Evolutionary conservation across 257 asterid species (phyloP).

Genomic region (Linderniella brevidens): DNA sequence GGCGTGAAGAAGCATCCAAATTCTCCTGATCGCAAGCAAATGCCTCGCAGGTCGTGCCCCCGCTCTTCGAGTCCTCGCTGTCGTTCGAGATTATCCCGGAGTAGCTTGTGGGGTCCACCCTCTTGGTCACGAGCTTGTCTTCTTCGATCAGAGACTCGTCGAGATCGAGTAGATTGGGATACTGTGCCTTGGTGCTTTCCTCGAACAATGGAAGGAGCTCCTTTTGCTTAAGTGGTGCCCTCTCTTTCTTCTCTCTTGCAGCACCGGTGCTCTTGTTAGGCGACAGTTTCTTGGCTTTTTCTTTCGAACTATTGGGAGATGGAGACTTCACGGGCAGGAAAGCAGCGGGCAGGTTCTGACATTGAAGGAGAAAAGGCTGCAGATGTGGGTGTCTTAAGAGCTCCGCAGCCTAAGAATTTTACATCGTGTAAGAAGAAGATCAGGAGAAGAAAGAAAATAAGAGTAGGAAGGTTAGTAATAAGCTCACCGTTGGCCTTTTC

Average conservation of each 20-base stretch:
- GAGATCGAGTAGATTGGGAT: conserved; percentile 19
- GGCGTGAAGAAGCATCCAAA: too few relatives aligned
- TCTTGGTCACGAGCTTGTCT: conserved; percentile 48
- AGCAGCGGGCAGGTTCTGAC: conserved; percentile 54
- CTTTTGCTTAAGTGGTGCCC: conserved; percentile 22
- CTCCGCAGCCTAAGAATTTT: conserved; percentile 57
- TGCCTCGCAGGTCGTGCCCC: conserved; percentile 33
- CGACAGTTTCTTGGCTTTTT: conserved; percentile 28
- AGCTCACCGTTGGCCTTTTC: conserved; percentile 79
- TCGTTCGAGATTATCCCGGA: conserved; percentile 46
- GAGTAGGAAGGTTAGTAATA: conserved; percentile 4
- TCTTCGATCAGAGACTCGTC: conserved; percentile 16
- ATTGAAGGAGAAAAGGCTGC: conserved; percentile 70
- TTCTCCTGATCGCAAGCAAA: too few relatives aligned
- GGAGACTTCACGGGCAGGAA: conserved; percentile 92
- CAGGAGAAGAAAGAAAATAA: background rate
- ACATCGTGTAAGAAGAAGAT: background rate
- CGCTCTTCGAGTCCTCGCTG: conserved; percentile 59
- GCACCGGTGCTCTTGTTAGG: conserved; percentile 32
- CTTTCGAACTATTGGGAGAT: conserved; percentile 49
- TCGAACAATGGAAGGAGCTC: conserved; percentile 47
- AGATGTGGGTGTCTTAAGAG: conserved; percentile 77
- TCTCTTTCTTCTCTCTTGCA: conserved; percentile 22
- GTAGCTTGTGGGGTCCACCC: conserved; percentile 70
- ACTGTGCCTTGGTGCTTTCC: conserved; percentile 24